Base-by-base conservation (phyloP, 129 eudicot genomes). In the Tanacetum coccineum region DNA sequence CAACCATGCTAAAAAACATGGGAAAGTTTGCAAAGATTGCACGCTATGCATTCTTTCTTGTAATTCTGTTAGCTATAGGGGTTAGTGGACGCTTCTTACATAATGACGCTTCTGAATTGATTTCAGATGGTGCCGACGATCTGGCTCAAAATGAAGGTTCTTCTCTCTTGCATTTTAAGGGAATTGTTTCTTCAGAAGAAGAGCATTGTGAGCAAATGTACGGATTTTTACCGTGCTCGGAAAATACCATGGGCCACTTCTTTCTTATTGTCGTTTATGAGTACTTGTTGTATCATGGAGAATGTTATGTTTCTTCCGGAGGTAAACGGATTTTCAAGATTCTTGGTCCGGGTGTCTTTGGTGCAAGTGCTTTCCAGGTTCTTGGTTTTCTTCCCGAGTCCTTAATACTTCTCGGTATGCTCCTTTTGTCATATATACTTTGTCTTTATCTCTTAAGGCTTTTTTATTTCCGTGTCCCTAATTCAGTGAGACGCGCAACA, bases 341-440 rank as follows among this genome's bases (percentile, higher is more conserved):
- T 75, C 84, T 91, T 71, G 97, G 97, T 15, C 87, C 97, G 30
- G 95, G 97, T 13, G 61, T 87, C 52, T 85, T 91, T 21, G 95
- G 97, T 68, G 97, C 92, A 2, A 81, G 89, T 82, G 88, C 87
- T 8, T 83, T 91, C 68, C 93, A 86, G 25, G 71, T 91, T 57
- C 82, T 91, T 57, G 87, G 87, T 3, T 76, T 70, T 59, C 91
- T 91, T 46, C 96, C 97, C 0, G 96, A 90, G 70, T 76, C 95
- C 67, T 75, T 90, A 50, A 82, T 90, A 48, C 88, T 90, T 65
- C 84, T 90, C 0, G 87, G 95, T 82, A 81, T 46, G 46, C 25
- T 19, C 20, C 51, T 26, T 74, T 65, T 7, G 14, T 32, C 63
- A 4, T 21, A 8, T 74, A 28, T 18, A 19, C 19, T 50, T 60